Conservation (phyloP, 2,329 filamentous ascomycete genomes). For the Botrytis cinerea region DNA sequence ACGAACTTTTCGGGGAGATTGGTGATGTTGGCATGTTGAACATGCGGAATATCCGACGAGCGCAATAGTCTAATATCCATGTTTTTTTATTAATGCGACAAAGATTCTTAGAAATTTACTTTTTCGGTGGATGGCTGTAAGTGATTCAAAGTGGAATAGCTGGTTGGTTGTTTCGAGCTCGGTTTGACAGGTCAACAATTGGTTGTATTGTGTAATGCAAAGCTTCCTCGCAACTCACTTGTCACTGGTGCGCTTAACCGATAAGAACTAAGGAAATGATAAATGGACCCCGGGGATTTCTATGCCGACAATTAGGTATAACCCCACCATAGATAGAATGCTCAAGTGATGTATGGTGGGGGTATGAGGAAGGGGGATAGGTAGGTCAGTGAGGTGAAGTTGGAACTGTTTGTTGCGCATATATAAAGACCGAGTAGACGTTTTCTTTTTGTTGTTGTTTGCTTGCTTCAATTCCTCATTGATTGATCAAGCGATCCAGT, state of each 20-base stretch:
- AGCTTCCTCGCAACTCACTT: background rate
- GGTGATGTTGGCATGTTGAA: constrained; percentile 98
- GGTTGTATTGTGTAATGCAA: background rate
- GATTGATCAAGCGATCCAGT: background rate
- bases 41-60: constrained; percentile 81
- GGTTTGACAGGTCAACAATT: background rate
- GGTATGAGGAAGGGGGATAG: background rate
- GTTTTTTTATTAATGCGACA: constrained; percentile 38
- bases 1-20: constrained; percentile 86
- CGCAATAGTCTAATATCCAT: constrained; percentile 93
- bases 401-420: background rate
- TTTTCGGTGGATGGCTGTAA: constrained; percentile 4
- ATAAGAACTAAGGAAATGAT: constrained; percentile 3
- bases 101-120: background rate
- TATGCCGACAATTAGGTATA: constrained; percentile 10
- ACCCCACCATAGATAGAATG: constrained; percentile 6
- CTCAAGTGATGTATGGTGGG: background rate
- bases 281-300: constrained; percentile 1
- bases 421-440: background rate
- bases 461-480: background rate
- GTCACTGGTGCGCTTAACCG: background rate
- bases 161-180: constrained; percentile 2
- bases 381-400: background rate
- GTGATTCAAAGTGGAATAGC: background rate
- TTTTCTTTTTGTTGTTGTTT: background rate